phyloP scores from a whole-genome alignment of 2,329 filamentous ascomycete species.

The Fusarium napiforme region DNA sequence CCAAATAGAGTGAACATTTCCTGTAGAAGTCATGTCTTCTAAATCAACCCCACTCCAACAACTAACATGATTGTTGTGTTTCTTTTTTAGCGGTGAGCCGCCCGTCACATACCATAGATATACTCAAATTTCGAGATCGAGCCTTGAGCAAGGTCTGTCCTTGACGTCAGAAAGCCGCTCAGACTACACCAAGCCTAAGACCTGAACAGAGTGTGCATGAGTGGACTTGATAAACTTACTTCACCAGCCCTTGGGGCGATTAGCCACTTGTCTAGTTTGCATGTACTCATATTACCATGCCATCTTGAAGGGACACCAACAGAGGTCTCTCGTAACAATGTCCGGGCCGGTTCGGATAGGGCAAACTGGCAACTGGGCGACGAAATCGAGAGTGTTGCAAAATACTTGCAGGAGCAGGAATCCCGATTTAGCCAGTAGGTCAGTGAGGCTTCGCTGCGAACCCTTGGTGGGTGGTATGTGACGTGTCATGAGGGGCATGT shows the following conservation, averaged over 20 bases:
- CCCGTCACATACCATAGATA: background rate
- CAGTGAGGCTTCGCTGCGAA: constrained; percentile 37
- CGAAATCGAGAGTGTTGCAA: background rate
- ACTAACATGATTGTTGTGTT: constrained; percentile 8
- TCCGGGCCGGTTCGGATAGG: constrained; percentile 15
- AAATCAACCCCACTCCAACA: constrained; percentile 4
- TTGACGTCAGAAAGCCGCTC: constrained; percentile 13
- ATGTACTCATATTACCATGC: background rate
- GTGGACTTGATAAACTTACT: background rate
- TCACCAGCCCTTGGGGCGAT: background rate
- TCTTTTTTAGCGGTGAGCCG: constrained; percentile 37
- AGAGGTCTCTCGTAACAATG: background rate
- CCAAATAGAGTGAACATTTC: constrained; percentile 4
- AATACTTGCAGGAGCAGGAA: background rate
- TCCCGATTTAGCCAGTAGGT: constrained; percentile 14
- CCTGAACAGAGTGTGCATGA: background rate
- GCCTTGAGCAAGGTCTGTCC: background rate
- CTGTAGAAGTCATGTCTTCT: constrained; percentile 14
- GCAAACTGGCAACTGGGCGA: constrained; percentile 10
- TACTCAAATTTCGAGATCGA: background rate
- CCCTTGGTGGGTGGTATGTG: constrained; percentile 39
- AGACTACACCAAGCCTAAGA: background rate
- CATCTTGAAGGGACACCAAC: background rate
- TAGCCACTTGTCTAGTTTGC: background rate
- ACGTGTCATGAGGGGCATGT: constrained; percentile 44